phyloP scores from a whole-genome alignment of 768 basidiomycete species.

The Russula foetens region DNA sequence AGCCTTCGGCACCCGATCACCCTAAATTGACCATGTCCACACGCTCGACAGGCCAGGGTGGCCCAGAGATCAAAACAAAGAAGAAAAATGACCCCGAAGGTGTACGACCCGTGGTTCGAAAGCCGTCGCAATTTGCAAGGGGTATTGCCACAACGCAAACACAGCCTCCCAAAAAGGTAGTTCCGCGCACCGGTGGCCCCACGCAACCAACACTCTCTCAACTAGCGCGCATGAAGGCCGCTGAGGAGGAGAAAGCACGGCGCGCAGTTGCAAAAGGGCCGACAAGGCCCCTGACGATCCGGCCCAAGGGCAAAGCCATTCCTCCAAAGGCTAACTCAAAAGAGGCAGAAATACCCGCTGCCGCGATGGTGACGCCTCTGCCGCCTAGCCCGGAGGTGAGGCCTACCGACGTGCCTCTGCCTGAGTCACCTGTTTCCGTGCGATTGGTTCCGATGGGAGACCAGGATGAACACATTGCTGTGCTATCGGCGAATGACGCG shows the following conservation, averaged over 20 bases:
- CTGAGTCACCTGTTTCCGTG: slow-evolving; percentile 3
- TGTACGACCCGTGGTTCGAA: not conserved
- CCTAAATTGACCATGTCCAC: not conserved
- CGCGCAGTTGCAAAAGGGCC: slow-evolving; percentile 4
- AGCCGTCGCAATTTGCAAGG: not conserved
- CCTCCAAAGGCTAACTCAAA: not conserved
- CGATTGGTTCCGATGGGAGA: not conserved
- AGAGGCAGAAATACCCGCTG: not conserved
- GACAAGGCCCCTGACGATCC: slow-evolving; percentile 2
- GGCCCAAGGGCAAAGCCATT: not conserved
- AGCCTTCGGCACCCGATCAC: not conserved
- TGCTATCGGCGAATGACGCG: not conserved
- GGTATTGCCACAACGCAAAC: not conserved
- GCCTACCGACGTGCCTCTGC: slow-evolving; percentile 12
- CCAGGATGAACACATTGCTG: not conserved
- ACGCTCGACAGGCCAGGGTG: not conserved
- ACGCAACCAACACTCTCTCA: slow-evolving; percentile 21
- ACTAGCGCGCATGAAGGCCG: slow-evolving; percentile 19
- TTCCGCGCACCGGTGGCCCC: slow-evolving; percentile 12
- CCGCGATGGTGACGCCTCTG: slow-evolving; percentile 2
- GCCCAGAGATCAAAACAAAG: not conserved
- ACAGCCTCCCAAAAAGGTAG: slow-evolving; percentile 4
- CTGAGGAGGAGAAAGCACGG: slow-evolving; percentile 8
- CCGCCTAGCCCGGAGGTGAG: slow-evolving; percentile 7
- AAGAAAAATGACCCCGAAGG: not conserved